Conservation (phyloP, 169 alveolate species). For the Hepatocystis sp. region DNA sequence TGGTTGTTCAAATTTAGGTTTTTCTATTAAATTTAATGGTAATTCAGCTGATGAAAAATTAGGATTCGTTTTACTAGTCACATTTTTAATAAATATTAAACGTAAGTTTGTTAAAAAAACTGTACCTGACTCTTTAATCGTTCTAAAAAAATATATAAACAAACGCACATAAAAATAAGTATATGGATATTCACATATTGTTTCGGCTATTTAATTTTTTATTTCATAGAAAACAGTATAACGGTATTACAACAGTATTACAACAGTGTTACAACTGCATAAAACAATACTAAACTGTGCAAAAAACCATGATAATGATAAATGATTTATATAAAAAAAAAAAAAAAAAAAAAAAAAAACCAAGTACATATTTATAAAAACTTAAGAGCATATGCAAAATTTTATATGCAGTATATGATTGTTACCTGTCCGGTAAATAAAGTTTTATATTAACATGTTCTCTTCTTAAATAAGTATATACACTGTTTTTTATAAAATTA, state of each 20-base stretch:
- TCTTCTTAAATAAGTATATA: constrained; percentile 48
- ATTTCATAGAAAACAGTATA: too few relatives aligned
- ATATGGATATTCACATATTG: background rate
- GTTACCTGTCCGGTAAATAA: constrained; percentile 67
- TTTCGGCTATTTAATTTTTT: too few relatives aligned
- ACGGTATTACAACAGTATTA: too few relatives aligned
- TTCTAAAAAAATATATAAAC: constrained; percentile 19
- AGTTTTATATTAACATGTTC: constrained; percentile 63
- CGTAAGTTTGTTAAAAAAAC: constrained; percentile 70
- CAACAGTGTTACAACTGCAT: too few relatives aligned
- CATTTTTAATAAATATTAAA: constrained; percentile 52
- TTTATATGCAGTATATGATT: background rate
- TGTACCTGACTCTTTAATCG: constrained; percentile 73
- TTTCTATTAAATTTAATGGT: constrained; percentile 54
- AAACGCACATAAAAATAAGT: background rate
- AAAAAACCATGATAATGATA: too few relatives aligned
- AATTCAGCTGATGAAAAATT: constrained; percentile 60
- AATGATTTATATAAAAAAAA: too few relatives aligned
- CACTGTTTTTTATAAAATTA: background rate
- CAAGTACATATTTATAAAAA: background rate
- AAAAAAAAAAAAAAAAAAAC: constrained; percentile 10
- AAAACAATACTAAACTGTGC: too few relatives aligned
- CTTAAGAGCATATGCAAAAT: background rate
- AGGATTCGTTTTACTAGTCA: constrained; percentile 44
- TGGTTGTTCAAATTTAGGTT: constrained; percentile 74